Evolutionary conservation across 2,329 filamentous ascomycete genomes (phyloP).

Genomic region (Furcasterigmium furcatum): DNA sequence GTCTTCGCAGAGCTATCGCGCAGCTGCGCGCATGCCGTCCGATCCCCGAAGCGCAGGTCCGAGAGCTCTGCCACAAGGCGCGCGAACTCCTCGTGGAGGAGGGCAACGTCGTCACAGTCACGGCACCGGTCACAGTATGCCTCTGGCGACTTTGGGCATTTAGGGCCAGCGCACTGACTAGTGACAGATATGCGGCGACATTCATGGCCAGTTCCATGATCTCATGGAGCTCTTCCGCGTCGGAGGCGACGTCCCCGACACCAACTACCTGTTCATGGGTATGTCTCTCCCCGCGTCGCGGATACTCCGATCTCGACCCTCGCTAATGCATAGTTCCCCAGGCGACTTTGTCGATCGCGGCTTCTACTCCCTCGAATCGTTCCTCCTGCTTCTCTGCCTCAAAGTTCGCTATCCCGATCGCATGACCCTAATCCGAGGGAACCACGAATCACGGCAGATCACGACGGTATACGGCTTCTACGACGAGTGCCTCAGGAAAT

Average conservation of each 20-base stretch:
- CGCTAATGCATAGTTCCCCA: too few relatives aligned
- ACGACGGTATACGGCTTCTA: constrained; percentile 98
- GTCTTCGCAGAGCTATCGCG: constrained; percentile 73
- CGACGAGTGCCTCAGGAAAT: constrained; percentile 94
- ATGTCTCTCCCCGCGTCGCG: constrained; percentile 17
- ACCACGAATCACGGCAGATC: constrained; percentile 95
- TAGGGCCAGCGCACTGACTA: constrained; percentile 1
- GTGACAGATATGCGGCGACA: constrained; percentile 86
- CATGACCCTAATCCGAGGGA: constrained; percentile 92
- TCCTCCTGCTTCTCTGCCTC: constrained; percentile 89
- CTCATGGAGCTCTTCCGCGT: constrained; percentile 96
- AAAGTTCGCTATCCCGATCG: constrained; percentile 97
- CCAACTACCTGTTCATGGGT: constrained; percentile 97
- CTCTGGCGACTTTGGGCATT: neutral
- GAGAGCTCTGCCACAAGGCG: constrained; percentile 96
- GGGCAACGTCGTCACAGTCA: constrained; percentile 93
- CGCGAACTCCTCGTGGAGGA: constrained; percentile 95
- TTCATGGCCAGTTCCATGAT: constrained; percentile 95
- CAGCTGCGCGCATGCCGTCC: constrained; percentile 93
- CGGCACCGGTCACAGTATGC: constrained; percentile 85
- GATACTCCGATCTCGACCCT: constrained; percentile 1
- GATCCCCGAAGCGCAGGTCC: constrained; percentile 92
- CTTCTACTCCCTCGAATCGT: constrained; percentile 97
- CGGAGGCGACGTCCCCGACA: constrained; percentile 89
- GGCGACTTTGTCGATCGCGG: constrained; percentile 97